These are phyloP conservation scores for Samsoniella hepiali DNA, from an alignment of 2,329 filamentous ascomycete genomes.

Conservation along the genomic window DNA sequence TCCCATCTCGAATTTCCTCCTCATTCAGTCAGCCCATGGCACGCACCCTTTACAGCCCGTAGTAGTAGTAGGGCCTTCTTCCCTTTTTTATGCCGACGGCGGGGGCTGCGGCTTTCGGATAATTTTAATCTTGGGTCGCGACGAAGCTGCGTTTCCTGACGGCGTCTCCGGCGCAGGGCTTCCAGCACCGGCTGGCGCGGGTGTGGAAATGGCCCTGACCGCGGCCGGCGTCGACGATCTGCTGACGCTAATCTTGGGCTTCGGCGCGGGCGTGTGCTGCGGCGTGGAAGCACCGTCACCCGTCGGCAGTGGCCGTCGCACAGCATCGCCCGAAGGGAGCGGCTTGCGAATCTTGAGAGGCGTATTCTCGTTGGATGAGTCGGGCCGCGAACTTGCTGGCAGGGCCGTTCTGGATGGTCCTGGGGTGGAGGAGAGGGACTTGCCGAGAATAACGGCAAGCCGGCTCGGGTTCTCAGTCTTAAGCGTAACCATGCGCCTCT, in stretches of 20 bases:
- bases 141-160: constrained; percentile 8
- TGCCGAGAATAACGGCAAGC: constrained; percentile 34
- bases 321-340: constrained; percentile 9
- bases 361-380: constrained; percentile 20
- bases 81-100: constrained; percentile 11
- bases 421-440: constrained; percentile 23
- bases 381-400: constrained; percentile 31
- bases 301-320: constrained; percentile 5
- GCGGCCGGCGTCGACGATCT: constrained; percentile 22
- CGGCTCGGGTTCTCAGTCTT: constrained; percentile 34
- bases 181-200: background rate
- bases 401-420: constrained; percentile 31
- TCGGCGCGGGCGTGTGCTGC: constrained; percentile 26
- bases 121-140: constrained; percentile 37
- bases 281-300: background rate
- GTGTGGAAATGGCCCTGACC: background rate
- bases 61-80: too few relatives aligned
- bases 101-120: constrained; percentile 34
- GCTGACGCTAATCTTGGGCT: constrained; percentile 29
- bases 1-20: background rate
- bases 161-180: constrained; percentile 24
- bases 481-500: constrained; percentile 36
- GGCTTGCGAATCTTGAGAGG: constrained; percentile 17
- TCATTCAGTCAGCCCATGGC: too few relatives aligned
- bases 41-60: too few relatives aligned